Percentiles rank a stretch among this genome's conserved stretches.
These are phyloP conservation scores for Talaromyces pinophilus DNA, from an alignment of 2,329 filamentous ascomycete species.

Conservation along the genomic window DNA sequence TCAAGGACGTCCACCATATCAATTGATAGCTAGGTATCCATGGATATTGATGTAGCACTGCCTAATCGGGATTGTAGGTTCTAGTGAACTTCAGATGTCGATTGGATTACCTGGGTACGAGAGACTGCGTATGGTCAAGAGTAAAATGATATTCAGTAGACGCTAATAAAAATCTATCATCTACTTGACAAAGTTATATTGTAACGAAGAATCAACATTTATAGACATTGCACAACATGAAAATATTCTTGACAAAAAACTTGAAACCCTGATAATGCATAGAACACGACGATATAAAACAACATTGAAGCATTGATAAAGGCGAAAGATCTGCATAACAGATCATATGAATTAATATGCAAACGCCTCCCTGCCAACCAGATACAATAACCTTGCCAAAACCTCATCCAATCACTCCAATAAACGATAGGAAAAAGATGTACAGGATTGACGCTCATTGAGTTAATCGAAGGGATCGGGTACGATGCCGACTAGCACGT, in stretches of 20 bases:
- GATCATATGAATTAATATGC: background rate
- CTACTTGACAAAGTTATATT: background rate
- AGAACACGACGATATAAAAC: background rate
- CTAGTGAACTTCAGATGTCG: background rate
- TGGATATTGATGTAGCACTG: too few relatives aligned
- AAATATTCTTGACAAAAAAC: background rate
- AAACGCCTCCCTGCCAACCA: background rate
- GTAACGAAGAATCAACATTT: background rate
- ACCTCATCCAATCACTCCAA: background rate
- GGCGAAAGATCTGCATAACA: background rate
- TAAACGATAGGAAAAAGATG: background rate
- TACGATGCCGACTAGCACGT: conserved; percentile 33
- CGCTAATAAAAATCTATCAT: background rate
- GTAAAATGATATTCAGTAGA: background rate
- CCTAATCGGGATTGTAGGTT: background rate
- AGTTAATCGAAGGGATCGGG: conserved; percentile 6
- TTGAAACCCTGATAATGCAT: background rate
- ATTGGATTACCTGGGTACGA: background rate
- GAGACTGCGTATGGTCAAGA: background rate
- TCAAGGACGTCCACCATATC: background rate
- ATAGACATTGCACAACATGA: background rate
- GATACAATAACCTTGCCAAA: background rate
- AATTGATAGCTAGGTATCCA: background rate
- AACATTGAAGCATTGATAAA: background rate
- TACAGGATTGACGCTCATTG: conserved; percentile 5